Evolutionary conservation across 768 basidiomycete species (phyloP).

Genomic region (Suillus fuscotomentosus): DNA sequence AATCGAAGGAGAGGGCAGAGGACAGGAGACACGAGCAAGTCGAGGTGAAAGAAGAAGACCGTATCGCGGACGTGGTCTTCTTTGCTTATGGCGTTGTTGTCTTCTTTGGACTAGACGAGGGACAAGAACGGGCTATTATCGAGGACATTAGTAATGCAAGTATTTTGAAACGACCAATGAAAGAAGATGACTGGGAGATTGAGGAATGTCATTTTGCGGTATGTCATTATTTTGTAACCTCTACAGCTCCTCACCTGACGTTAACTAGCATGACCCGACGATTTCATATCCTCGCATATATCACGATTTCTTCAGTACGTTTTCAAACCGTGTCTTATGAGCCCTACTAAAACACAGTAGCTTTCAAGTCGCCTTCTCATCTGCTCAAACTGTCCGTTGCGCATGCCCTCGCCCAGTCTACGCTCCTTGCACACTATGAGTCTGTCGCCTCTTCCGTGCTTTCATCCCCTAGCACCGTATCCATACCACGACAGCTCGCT

Average conservation of each 20-base stretch:
- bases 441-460: conserved; percentile 73
- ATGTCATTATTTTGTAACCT: conserved; percentile 25
- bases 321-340: neutral
- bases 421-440: conserved; percentile 87
- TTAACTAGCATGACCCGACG: conserved; percentile 71
- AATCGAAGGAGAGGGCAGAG: conserved; percentile 9
- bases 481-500: conserved; percentile 84
- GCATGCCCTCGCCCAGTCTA: conserved; percentile 93
- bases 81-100: conserved; percentile 90
- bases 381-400: conserved; percentile 91
- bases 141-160: conserved; percentile 81
- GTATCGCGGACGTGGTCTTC: conserved; percentile 73
- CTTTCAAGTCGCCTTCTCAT: conserved; percentile 89
- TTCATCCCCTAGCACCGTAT: conserved; percentile 70
- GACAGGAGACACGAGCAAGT: conserved; percentile 9
- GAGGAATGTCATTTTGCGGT: conserved; percentile 92
- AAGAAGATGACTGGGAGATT: conserved; percentile 81
- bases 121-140: conserved; percentile 76
- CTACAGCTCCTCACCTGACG: conserved; percentile 6
- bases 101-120: conserved; percentile 84
- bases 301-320: conserved; percentile 93
- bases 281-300: conserved; percentile 90
- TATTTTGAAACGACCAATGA: conserved; percentile 57
- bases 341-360: conserved; percentile 35
- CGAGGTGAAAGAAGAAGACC: conserved; percentile 36